phyloP scores from a whole-genome alignment of 106 monocot genomes.

The Phalaenopsis aphrodite region DNA sequence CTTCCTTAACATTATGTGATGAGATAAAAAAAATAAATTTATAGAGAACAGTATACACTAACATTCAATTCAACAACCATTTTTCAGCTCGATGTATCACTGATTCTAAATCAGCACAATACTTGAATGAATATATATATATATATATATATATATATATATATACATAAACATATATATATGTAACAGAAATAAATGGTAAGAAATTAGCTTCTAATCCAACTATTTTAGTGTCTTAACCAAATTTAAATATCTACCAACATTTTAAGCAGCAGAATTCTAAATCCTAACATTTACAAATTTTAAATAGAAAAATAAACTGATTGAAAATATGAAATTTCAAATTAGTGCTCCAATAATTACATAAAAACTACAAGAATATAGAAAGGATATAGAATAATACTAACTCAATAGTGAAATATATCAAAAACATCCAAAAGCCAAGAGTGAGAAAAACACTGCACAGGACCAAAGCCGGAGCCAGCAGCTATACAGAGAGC shows the following conservation, averaged over 20 bases:
- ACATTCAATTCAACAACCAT: too few species aligned
- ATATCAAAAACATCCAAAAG: not conserved
- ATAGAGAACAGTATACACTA: too few species aligned
- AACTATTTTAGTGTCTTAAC: not conserved
- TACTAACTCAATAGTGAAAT: not conserved
- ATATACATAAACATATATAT: too few species aligned
- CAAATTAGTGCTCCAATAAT: not conserved
- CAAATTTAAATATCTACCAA: not conserved
- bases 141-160: too few species aligned
- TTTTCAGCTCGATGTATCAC: too few species aligned
- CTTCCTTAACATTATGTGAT: too few species aligned
- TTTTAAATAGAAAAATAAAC: not conserved
- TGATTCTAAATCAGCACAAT: too few species aligned
- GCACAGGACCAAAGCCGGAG: not conserved
- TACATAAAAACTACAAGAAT: not conserved
- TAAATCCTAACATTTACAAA: not conserved
- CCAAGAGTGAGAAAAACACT: not conserved
- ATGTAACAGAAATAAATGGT: too few species aligned
- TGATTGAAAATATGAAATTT: not conserved
- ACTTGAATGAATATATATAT: too few species aligned
- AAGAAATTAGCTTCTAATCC: too few species aligned
- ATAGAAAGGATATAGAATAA: not conserved
- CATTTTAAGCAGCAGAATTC: not conserved
- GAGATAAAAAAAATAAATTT: too few species aligned
- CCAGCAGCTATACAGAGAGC: conserved; percentile 1